These are phyloP conservation scores for Scutellaria minor DNA, from an alignment of 257 asterid genomes.

Conservation along the genomic window DNA sequence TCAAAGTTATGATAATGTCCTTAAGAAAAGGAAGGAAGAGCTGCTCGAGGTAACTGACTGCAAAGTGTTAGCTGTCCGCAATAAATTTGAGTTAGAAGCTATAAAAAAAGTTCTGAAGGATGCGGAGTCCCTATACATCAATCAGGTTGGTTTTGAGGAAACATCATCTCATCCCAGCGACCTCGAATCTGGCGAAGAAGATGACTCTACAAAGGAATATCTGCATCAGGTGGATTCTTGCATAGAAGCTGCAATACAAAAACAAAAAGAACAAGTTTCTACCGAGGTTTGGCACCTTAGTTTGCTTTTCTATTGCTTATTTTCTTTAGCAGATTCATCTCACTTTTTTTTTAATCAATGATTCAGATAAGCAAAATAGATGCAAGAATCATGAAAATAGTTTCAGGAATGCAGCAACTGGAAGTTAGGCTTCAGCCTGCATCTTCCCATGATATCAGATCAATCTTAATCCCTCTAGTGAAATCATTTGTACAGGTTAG, in stretches of 20 bases:
- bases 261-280: conserved; percentile 86
- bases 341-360: conserved; percentile 34
- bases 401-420: conserved; percentile 72
- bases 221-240: conserved; percentile 80
- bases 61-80: conserved; percentile 47
- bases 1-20: conserved; percentile 69
- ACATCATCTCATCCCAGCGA: conserved; percentile 65
- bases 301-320: conserved; percentile 22
- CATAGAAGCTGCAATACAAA: conserved; percentile 80
- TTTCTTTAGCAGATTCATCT: conserved; percentile 32
- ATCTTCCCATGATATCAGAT: conserved; percentile 64
- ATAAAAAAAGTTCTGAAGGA: conserved; percentile 81
- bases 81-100: conserved; percentile 77
- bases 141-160: conserved; percentile 77
- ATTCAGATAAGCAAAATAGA: conserved; percentile 86
- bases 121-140: conserved; percentile 68
- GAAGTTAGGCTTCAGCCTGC: conserved; percentile 69
- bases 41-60: conserved; percentile 65
- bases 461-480: conserved; percentile 70
- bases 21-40: conserved; percentile 70
- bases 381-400: conserved; percentile 67
- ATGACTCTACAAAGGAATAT: conserved; percentile 66
- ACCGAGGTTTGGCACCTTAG: conserved; percentile 62
- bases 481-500: conserved; percentile 81
- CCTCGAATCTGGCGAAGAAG: conserved; percentile 79